A percentile compares a stretch with the other conserved stretches of the same genome.
phyloP scores from a whole-genome alignment of 805 yeast genomes.

The Nakazawaea molendinolei region DNA sequence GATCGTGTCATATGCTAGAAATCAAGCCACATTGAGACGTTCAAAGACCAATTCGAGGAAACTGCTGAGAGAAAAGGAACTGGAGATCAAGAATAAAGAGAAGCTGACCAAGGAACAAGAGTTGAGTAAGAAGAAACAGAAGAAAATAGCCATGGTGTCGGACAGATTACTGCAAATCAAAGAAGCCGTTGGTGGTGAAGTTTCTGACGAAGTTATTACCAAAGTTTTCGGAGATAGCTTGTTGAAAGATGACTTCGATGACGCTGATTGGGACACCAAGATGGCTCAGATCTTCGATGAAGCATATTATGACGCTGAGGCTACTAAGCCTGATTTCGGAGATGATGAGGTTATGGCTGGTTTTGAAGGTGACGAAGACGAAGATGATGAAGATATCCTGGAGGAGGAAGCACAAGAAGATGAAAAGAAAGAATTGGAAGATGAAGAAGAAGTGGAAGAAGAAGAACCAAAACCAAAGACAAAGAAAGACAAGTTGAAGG shows the following conservation, averaged over 20 bases:
- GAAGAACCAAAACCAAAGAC: constrained; percentile 31
- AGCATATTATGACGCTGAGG: constrained; percentile 57
- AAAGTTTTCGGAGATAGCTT: constrained; percentile 69
- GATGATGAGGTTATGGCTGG: constrained; percentile 49
- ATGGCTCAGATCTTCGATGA: constrained; percentile 84
- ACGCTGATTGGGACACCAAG: constrained; percentile 83
- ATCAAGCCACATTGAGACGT: constrained; percentile 86
- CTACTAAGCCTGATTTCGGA: constrained; percentile 57
- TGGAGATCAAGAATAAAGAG: constrained; percentile 44
- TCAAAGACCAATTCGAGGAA: constrained; percentile 69
- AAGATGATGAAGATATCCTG: constrained; percentile 12
- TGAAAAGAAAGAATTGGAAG: no score
- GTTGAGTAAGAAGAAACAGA: constrained; percentile 63
- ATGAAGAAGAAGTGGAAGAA: constrained; percentile 19
- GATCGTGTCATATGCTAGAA: constrained; percentile 91
- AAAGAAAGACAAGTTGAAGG: constrained; percentile 48
- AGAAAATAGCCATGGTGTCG: constrained; percentile 70
- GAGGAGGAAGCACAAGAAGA: constrained; percentile 6
- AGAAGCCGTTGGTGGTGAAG: constrained; percentile 62
- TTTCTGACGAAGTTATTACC: constrained; percentile 51
- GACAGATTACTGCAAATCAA: constrained; percentile 61
- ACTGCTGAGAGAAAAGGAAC: constrained; percentile 70
- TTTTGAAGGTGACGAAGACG: constrained; percentile 19
- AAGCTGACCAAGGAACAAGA: constrained; percentile 51
- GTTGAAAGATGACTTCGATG: constrained; percentile 82